Evolutionary conservation across 2,329 filamentous ascomycete species (phyloP).

Genomic region (Neoarthrinium moseri): DNA sequence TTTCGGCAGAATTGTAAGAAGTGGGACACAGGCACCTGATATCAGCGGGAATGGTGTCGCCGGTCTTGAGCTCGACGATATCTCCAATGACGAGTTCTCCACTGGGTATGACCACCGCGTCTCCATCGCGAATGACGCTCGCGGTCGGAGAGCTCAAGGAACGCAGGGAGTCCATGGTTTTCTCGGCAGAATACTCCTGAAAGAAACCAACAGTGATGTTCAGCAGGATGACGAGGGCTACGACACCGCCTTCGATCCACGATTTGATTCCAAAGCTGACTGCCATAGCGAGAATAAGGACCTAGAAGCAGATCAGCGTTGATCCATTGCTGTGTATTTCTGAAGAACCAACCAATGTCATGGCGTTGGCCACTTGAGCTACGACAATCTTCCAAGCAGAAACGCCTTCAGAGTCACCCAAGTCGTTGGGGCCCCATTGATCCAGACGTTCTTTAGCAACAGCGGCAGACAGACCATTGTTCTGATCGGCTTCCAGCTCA

Average conservation of each 20-base stretch:
- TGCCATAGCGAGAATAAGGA: constrained; percentile 52
- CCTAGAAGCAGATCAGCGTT: too few relatives aligned
- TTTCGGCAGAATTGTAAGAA: too few relatives aligned
- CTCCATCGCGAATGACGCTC: constrained; percentile 48
- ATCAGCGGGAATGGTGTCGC: constrained; percentile 42
- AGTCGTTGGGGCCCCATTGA: constrained; percentile 56
- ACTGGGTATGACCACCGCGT: constrained; percentile 47
- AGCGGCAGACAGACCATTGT: constrained; percentile 52
- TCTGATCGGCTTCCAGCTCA: constrained; percentile 50
- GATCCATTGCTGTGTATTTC: too few relatives aligned
- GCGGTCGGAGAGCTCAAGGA: constrained; percentile 50
- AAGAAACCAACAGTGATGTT: constrained; percentile 37
- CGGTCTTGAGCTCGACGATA: constrained; percentile 52
- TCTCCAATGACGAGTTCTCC: constrained; percentile 56
- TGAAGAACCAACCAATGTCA: too few relatives aligned
- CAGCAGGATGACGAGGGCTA: constrained; percentile 40
- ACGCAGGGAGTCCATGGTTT: constrained; percentile 52
- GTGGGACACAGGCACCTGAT: too few relatives aligned
- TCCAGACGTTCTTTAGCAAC: constrained; percentile 53
- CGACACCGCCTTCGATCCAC: constrained; percentile 54
- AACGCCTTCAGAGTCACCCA: constrained; percentile 56
- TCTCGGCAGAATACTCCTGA: constrained; percentile 53
- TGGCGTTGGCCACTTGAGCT: constrained; percentile 62
- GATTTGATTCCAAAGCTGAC: constrained; percentile 51
- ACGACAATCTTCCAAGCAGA: constrained; percentile 57